Evolutionary conservation across 176 grass and related monocot genomes (phyloP).

Genomic region (Guadua angustifolia): DNA sequence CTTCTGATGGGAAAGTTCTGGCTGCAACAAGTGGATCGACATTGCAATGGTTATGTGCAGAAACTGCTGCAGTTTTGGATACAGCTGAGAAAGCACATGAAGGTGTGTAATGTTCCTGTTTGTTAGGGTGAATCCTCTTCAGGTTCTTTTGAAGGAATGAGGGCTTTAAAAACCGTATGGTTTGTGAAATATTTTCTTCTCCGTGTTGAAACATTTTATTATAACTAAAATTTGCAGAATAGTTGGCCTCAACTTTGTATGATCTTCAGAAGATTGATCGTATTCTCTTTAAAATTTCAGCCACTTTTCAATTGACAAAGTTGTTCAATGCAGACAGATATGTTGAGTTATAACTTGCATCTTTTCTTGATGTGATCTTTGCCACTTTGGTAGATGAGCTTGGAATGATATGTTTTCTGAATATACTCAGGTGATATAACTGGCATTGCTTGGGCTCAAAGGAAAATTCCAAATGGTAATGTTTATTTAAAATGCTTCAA

Average conservation of each 20-base stretch:
- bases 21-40: constrained; percentile 67
- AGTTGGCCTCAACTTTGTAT: background rate
- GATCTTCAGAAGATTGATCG: background rate
- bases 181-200: background rate
- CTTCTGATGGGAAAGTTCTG: constrained; percentile 81
- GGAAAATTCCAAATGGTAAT: constrained; percentile 63
- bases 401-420: constrained; percentile 31
- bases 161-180: background rate
- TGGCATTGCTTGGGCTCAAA: constrained; percentile 77
- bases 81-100: constrained; percentile 88
- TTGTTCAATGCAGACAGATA: background rate
- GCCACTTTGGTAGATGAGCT: background rate
- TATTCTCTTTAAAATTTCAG: background rate
- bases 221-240: background rate
- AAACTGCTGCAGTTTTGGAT: constrained; percentile 88
- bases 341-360: background rate
- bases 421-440: constrained; percentile 75
- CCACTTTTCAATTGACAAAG: background rate
- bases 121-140: background rate
- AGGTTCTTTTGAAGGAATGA: background rate
- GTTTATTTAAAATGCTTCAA: background rate
- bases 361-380: background rate
- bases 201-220: background rate
- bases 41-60: constrained; percentile 80
- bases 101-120: constrained; percentile 58